Percentiles rank a stretch among this genome's conserved stretches.
Evolutionary conservation across 768 basidiomycete genomes (phyloP).

Genomic region (Kwoniella mangroviensis): DNA sequence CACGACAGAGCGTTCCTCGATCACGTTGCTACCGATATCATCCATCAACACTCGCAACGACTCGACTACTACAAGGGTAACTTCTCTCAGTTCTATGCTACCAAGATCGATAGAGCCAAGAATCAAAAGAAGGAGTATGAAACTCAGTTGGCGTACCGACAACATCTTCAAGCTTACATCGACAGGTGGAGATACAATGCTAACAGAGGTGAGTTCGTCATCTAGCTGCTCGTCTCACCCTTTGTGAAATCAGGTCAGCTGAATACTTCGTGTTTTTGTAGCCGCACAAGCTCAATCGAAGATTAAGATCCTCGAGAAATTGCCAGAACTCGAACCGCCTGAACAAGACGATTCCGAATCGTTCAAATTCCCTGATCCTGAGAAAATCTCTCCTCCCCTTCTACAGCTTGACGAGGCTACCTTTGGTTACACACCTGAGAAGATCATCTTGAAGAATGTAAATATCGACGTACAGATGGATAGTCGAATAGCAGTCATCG

Average conservation of each 20-base stretch:
- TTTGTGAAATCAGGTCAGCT: not conserved
- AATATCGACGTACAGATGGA: slow-evolving; percentile 95
- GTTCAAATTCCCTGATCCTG: slow-evolving; percentile 96
- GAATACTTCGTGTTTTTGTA: not conserved
- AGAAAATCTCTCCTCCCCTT: slow-evolving; percentile 95
- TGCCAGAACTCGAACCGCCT: slow-evolving; percentile 91
- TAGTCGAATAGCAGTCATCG: slow-evolving; percentile 91
- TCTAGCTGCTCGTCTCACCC: not conserved
- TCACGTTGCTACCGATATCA: slow-evolving; percentile 94
- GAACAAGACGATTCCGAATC: slow-evolving; percentile 89
- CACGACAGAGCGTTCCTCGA: slow-evolving; percentile 98
- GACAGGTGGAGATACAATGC: slow-evolving; percentile 98
- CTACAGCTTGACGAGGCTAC: slow-evolving; percentile 88
- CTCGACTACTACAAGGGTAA: slow-evolving; percentile 99
- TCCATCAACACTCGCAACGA: slow-evolving; percentile 88
- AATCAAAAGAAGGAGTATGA: slow-evolving; percentile 93
- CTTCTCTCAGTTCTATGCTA: slow-evolving; percentile 98
- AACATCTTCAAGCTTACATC: slow-evolving; percentile 95
- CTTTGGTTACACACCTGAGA: slow-evolving; percentile 83
- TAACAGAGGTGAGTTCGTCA: slow-evolving; percentile 65
- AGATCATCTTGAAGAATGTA: slow-evolving; percentile 73
- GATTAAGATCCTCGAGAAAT: slow-evolving; percentile 78
- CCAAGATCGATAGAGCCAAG: slow-evolving; percentile 90
- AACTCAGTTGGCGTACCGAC: slow-evolving; percentile 90
- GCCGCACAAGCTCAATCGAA: slow-evolving; percentile 84